phyloP scores from a whole-genome alignment of 2,329 filamentous ascomycete genomes.

The Tolypocladium album region DNA sequence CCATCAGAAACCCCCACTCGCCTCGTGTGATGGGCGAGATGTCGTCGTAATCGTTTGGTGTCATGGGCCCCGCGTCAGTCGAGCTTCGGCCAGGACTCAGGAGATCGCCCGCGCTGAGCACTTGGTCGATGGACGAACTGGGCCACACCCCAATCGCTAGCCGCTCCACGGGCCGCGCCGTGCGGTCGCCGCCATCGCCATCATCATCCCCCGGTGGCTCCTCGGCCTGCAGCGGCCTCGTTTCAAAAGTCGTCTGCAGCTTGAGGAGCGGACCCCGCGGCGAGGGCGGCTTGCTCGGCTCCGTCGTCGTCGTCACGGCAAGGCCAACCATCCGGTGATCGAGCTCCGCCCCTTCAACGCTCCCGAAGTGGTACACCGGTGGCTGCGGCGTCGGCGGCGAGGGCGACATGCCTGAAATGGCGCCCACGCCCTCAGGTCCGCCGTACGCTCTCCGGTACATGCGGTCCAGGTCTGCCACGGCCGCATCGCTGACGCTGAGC shows the following conservation, averaged over 20 bases:
- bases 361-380: conserved; percentile 9
- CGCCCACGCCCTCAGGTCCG: conserved; percentile 31
- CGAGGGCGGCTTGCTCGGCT: conserved; percentile 10
- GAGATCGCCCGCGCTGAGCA: conserved; percentile 20
- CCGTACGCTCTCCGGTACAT: conserved; percentile 49
- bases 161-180: conserved; percentile 24
- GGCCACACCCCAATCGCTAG: conserved; percentile 17
- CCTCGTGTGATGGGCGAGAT: conserved; percentile 51
- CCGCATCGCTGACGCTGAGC: conserved; percentile 38
- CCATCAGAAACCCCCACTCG: conserved; percentile 53
- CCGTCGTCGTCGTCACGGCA: conserved; percentile 12
- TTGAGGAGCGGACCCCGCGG: conserved; percentile 23
- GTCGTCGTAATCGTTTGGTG: conserved; percentile 50
- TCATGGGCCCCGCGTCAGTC: conserved; percentile 33
- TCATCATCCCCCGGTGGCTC: conserved; percentile 12
- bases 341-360: conserved; percentile 10
- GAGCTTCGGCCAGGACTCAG: conserved; percentile 10
- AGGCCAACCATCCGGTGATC: conserved; percentile 9
- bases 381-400: conserved; percentile 8
- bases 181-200: conserved; percentile 22
- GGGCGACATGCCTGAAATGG: conserved; percentile 28
- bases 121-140: conserved; percentile 31
- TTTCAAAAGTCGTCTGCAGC: conserved; percentile 31
- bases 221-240: neutral
- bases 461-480: conserved; percentile 41